phyloP scores from a whole-genome alignment of 2,329 filamentous ascomycete species.

The Escovopsis weberi region DNA sequence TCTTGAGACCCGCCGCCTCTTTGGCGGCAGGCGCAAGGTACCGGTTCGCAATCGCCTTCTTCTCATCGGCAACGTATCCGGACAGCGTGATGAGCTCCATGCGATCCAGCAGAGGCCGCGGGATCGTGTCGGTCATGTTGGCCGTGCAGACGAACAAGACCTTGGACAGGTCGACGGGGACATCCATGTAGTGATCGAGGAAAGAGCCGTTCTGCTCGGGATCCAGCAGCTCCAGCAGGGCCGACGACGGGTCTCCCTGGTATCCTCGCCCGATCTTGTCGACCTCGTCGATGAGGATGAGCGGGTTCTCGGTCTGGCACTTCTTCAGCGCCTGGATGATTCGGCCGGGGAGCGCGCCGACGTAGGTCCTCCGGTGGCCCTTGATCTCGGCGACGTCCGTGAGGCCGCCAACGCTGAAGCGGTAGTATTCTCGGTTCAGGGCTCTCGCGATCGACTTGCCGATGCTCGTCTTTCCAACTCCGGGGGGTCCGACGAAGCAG shows the following conservation, averaged over 20 bases:
- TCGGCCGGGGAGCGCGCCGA: slow-evolving; percentile 84
- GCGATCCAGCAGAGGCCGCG: slow-evolving; percentile 78
- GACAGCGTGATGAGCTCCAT: slow-evolving; percentile 98
- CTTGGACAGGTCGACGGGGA: slow-evolving; percentile 92
- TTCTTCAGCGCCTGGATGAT: slow-evolving; percentile 99
- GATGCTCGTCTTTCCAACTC: slow-evolving; percentile 97
- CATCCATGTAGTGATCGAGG: slow-evolving; percentile 96
- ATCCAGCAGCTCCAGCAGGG: slow-evolving; percentile 82
- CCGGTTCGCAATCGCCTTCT: slow-evolving; percentile 92
- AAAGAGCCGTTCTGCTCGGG: slow-evolving; percentile 97
- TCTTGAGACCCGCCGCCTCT: slow-evolving; percentile 77
- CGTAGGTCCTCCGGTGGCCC: slow-evolving; percentile 89
- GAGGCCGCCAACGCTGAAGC: slow-evolving; percentile 92
- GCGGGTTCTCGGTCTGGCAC: slow-evolving; percentile 94
- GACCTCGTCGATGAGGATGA: slow-evolving; percentile 92
- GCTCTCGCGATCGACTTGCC: slow-evolving; percentile 95
- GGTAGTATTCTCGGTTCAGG: slow-evolving; percentile 90
- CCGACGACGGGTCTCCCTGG: slow-evolving; percentile 90
- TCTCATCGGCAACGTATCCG: slow-evolving; percentile 94
- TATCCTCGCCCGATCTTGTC: slow-evolving; percentile 97
- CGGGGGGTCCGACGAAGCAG: slow-evolving; percentile 92
- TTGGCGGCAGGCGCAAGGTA: slow-evolving; percentile 93
- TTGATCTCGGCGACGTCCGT: slow-evolving; percentile 99
- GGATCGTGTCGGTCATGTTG: slow-evolving; percentile 98
- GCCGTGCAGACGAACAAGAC: slow-evolving; percentile 97